Percentiles rank a stretch among this genome's conserved stretches.
These are phyloP conservation scores for Dactylorhiza incarnata DNA, from an alignment of 106 monocot species.

Conservation along the genomic window DNA sequence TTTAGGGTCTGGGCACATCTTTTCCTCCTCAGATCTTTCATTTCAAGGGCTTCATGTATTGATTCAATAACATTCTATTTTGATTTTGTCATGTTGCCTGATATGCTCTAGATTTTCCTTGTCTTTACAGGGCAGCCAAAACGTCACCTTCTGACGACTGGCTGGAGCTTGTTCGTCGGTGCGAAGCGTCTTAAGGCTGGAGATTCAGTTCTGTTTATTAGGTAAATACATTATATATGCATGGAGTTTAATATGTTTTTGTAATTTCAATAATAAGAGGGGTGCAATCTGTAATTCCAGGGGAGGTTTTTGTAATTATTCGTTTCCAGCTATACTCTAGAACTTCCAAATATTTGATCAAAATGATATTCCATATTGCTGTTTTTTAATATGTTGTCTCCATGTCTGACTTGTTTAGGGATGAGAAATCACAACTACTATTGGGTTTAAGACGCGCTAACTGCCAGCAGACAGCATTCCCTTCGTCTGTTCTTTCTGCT, in stretches of 20 bases:
- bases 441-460: constrained; percentile 80
- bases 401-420: constrained; percentile 28
- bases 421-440: constrained; percentile 82
- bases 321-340: background rate
- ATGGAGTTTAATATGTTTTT: too few species aligned
- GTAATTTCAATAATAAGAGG: too few species aligned
- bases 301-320: too few species aligned
- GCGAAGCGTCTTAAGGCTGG: constrained; percentile 87
- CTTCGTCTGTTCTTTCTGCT: constrained; percentile 87
- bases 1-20: background rate
- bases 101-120: background rate
- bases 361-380: background rate
- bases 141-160: constrained; percentile 91
- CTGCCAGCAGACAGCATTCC: constrained; percentile 51
- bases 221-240: constrained; percentile 26
- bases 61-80: background rate
- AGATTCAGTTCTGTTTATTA: constrained; percentile 89
- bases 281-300: too few species aligned
- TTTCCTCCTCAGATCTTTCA: background rate
- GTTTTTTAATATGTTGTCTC: background rate
- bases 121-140: constrained; percentile 83
- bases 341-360: background rate
- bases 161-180: constrained; percentile 95
- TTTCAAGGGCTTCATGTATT: background rate
- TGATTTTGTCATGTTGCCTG: background rate